phyloP scores from a whole-genome alignment of 257 asterid genomes.

The Handroanthus guayacan region DNA sequence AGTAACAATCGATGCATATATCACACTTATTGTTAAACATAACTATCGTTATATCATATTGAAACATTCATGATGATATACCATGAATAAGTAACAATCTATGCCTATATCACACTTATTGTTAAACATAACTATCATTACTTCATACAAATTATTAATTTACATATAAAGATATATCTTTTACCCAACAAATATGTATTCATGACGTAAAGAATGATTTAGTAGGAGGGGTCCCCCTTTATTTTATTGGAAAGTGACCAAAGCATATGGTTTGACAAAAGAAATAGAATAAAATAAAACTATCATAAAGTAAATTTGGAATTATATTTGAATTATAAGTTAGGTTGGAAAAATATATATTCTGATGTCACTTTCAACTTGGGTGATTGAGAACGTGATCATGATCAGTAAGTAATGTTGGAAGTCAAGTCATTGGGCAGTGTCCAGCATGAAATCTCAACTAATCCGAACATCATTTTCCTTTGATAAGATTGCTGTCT shows the following conservation, averaged over 20 bases:
- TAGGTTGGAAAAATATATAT: conserved; percentile 2
- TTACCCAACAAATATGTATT: neutral
- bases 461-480: neutral
- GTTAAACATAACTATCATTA: neutral
- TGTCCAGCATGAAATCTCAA: neutral
- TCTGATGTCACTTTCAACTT: neutral
- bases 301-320: neutral
- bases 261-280: neutral
- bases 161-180: neutral
- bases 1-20: too few species aligned
- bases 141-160: too few species aligned
- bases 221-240: neutral
- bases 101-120: neutral
- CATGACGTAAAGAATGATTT: conserved; percentile 13
- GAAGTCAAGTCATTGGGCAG: conserved; percentile 8
- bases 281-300: neutral
- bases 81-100: too few species aligned
- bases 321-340: conserved; percentile 5
- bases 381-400: neutral
- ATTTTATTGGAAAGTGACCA: neutral
- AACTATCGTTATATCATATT: too few species aligned
- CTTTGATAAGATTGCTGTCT: neutral
- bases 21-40: neutral
- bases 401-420: neutral
- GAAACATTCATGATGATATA: too few species aligned